Evolutionary conservation across 2,329 filamentous ascomycete genomes (phyloP), one percentile per base, ranked within the genome.

Genomic region (Microcyclosporella mali): DNA sequence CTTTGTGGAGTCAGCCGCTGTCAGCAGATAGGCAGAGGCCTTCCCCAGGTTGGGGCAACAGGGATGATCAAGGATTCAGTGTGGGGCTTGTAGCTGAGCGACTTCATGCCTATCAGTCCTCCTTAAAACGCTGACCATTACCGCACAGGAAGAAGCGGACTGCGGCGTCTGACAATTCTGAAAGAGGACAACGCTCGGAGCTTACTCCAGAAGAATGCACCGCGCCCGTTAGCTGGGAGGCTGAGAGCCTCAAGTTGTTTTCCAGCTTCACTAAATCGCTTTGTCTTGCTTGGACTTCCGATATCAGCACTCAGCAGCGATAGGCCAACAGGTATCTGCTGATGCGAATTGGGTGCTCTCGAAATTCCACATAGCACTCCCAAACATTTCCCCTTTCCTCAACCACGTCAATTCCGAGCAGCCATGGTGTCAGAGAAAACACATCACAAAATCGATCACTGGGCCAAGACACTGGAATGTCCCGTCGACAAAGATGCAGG

Each of bases 391-490:
- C n/a, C n/a, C n/a, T n/a, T n/a, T n/a, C n/a, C 21, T 25, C 21
- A 25, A 25, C 21, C n/a, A n/a, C n/a, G 32, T 30, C 33, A 11
- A 9, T 11, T 15, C 19, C 15, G 12, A 11, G 16, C 19, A 25
- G 16, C 11, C 14, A 40, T 45, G 42, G 28, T 19, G 12, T 46
- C 43, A 9, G 7, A 33, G 28, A 25, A 41, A 15, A 27, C 33
- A 2, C 15, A 21, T 9, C 11, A 19, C 12, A 30, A 30, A 10
- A 2, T 36, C 12, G n/a, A 30, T 10, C 28, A 44, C 15, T 50
- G 47, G 43, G 29, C 43, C 2, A 33, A 46, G 2, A 40, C 43
- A 6, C 40, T 50, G 21, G 43, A 50, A 40, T 50, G 47, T 8
- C 40, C 47, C 4, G 14, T 50, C 6, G 47, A 50, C 34, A 19